Evolutionary conservation across 208 protist species (phyloP).

Genomic region (Leishmania major): DNA sequence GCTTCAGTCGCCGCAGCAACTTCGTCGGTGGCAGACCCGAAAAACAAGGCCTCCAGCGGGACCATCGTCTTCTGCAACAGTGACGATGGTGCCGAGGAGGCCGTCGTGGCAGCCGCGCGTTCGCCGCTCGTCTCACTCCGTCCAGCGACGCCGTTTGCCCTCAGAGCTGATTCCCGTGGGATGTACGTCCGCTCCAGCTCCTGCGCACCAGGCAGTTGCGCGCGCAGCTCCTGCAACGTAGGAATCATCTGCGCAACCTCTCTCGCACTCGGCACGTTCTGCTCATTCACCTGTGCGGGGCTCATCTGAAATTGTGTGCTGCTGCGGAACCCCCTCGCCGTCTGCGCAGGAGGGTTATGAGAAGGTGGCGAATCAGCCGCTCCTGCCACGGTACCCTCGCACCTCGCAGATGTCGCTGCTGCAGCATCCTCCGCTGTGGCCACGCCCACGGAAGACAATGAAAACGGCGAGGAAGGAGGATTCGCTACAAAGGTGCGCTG

Average conservation of each 20-base stretch:
- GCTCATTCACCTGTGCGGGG: slow-evolving; percentile 62
- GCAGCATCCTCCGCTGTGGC: background rate
- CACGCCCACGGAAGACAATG: background rate
- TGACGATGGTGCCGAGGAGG: background rate
- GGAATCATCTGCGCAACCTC: slow-evolving; percentile 67
- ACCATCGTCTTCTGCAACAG: slow-evolving; percentile 41
- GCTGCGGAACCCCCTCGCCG: slow-evolving; percentile 35
- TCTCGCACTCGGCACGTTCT: slow-evolving; percentile 55
- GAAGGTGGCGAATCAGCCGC: background rate
- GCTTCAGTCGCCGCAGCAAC: slow-evolving; percentile 4
- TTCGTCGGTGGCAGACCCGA: slow-evolving; percentile 28
- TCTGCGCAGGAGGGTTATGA: background rate
- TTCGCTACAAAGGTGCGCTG: background rate
- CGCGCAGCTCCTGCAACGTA: slow-evolving; percentile 43
- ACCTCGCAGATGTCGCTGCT: background rate
- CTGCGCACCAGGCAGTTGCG: slow-evolving; percentile 60
- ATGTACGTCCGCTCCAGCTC: slow-evolving; percentile 64
- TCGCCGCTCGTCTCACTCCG: background rate
- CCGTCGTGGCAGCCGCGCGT: background rate
- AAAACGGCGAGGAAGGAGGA: background rate
- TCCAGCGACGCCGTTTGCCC: background rate
- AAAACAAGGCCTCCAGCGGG: slow-evolving; percentile 47
- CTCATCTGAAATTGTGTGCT: slow-evolving; percentile 43
- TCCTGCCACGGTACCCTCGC: background rate
- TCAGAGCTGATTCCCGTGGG: background rate